These are phyloP conservation scores for Xylariaceae sp. DNA, from an alignment of 2,329 filamentous ascomycete genomes.

Conservation along the genomic window DNA sequence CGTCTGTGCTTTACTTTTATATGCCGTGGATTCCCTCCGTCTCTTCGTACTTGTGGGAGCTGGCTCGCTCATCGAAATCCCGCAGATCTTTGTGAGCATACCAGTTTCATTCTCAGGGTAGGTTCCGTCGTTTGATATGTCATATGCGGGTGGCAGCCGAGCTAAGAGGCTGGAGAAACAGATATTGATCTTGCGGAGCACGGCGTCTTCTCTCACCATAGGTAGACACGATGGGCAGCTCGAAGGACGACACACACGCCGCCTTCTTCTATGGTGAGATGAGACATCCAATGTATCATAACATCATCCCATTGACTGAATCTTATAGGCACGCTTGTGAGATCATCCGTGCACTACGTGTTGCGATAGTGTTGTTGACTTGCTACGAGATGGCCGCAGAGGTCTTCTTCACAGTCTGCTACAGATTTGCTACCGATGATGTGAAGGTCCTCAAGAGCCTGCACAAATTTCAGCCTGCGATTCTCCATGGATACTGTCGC, in stretches of 20 bases:
- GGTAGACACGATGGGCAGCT: constrained; percentile 12
- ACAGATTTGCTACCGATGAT: constrained; percentile 51
- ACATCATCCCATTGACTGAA: constrained; percentile 20
- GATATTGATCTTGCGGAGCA: not conserved
- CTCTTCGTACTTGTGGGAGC: not conserved
- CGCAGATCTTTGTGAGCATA: not conserved
- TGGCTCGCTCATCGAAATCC: not conserved
- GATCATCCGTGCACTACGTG: not conserved
- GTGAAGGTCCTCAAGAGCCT: constrained; percentile 43
- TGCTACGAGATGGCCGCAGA: constrained; percentile 65
- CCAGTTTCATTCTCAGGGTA: not conserved
- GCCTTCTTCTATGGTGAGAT: constrained; percentile 55
- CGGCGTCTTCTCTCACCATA: not conserved
- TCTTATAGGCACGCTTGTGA: constrained; percentile 37
- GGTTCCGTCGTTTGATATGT: not conserved
- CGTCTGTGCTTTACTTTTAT: not conserved
- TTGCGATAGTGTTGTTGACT: constrained; percentile 12
- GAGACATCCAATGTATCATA: not conserved
- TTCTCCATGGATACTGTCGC: constrained; percentile 69
- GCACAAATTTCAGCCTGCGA: constrained; percentile 62
- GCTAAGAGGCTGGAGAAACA: not conserved
- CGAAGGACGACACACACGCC: constrained; percentile 29
- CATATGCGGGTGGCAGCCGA: not conserved
- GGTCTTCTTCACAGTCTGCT: constrained; percentile 81
- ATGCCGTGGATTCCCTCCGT: not conserved